A percentile compares a stretch with the other conserved stretches of the same genome.
phyloP scores from a whole-genome alignment of 78 protist genomes.

The Dictyostelium brefeldianum region DNA sequence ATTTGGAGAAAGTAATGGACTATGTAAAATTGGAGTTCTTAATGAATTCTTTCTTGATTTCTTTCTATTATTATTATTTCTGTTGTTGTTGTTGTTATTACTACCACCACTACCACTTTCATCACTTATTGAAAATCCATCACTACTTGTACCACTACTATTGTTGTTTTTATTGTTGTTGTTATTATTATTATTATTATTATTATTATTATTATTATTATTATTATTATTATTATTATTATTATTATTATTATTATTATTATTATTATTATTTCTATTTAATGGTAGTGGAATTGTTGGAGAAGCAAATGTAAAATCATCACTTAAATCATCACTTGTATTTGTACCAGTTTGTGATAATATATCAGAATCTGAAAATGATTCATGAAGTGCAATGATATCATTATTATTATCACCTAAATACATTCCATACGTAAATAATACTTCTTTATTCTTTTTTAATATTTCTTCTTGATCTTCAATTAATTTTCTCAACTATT shows the following conservation, averaged over 20 bases:
- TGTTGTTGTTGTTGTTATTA: not conserved
- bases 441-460: slow-evolving; percentile 54
- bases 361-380: slow-evolving; percentile 19
- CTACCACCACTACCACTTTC: not conserved
- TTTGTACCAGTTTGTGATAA: not conserved
- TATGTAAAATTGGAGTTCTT: slow-evolving; percentile 2
- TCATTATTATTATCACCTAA: slow-evolving; percentile 26
- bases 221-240: slow-evolving; percentile 25
- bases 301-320: slow-evolving; percentile 15
- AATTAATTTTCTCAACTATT: slow-evolving; percentile 13
- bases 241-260: not conserved
- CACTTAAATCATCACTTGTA: not conserved
- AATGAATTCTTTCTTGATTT: slow-evolving; percentile 9
- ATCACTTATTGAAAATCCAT: not conserved
- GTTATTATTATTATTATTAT: slow-evolving; percentile 20
- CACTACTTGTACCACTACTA: not conserved
- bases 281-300: slow-evolving; percentile 12
- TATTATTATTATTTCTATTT: slow-evolving; percentile 4
- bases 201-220: slow-evolving; percentile 30
- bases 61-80: not conserved
- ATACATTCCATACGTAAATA: slow-evolving; percentile 36
- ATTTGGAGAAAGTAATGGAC: not conserved
- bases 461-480: slow-evolving; percentile 65
- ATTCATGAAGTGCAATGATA: slow-evolving; percentile 14
- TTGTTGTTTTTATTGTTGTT: slow-evolving; percentile 20